Conservation (phyloP, 805 yeast species). For the Candida morakotiae region DNA sequence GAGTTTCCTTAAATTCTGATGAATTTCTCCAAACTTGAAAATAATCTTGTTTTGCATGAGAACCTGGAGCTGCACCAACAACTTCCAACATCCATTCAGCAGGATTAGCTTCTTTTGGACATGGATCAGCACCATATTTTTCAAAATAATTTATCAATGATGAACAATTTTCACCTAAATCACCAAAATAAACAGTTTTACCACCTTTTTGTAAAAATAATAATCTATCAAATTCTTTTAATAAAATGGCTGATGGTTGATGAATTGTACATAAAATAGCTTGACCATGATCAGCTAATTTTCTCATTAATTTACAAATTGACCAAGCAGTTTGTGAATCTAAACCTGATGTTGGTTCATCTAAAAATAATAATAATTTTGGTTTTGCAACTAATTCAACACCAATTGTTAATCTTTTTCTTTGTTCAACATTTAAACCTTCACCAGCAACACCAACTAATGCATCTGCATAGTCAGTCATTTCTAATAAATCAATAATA, state of each 20-base stretch:
- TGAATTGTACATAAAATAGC: constrained; percentile 55
- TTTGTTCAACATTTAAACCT: constrained; percentile 32
- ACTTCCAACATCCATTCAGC: constrained; percentile 42
- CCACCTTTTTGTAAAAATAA: constrained; percentile 70
- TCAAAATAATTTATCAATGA: constrained; percentile 66
- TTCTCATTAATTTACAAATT: constrained; percentile 28
- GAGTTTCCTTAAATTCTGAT: constrained; percentile 53
- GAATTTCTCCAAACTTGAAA: constrained; percentile 22
- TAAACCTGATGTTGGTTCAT: constrained; percentile 38
- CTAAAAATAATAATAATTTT: constrained; percentile 32
- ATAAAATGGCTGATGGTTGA: constrained; percentile 74
- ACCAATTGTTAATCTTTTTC: constrained; percentile 31
- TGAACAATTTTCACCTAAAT: constrained; percentile 54
- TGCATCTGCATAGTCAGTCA: constrained; percentile 26
- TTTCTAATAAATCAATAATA: constrained; percentile 61
- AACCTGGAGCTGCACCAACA: constrained; percentile 29
- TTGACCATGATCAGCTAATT: constrained; percentile 31
- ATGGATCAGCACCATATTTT: constrained; percentile 56
- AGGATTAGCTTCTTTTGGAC: constrained; percentile 71
- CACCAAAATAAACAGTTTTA: constrained; percentile 72
- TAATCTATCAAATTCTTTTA: constrained; percentile 71
- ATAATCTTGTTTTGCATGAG: constrained; percentile 22
- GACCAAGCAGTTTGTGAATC: constrained; percentile 38
- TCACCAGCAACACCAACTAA: constrained; percentile 32
- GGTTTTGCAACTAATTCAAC: constrained; percentile 41